Conservation (phyloP, 352 stramenopile genomes). For the Pythium apleroticum region DNA sequence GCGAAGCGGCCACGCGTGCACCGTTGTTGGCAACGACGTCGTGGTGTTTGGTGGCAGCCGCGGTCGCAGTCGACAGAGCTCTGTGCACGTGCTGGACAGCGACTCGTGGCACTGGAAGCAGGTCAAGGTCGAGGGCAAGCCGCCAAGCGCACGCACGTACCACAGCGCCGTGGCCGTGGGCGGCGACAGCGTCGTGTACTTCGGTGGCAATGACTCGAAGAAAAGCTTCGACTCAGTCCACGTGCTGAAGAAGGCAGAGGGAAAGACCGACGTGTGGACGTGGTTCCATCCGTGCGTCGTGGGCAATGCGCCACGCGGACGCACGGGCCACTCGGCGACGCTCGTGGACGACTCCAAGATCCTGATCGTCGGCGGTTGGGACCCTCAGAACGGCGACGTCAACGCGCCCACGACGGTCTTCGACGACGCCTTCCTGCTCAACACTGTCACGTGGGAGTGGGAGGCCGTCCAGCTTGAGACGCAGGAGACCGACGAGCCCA, state of each 20-base stretch:
- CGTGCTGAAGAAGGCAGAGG: conserved; percentile 75
- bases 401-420: conserved; percentile 64
- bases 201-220: conserved; percentile 92
- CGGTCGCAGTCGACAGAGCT: conserved; percentile 70
- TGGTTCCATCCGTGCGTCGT: conserved; percentile 88
- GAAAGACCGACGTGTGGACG: conserved; percentile 49
- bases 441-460: conserved; percentile 92
- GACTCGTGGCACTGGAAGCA: conserved; percentile 90
- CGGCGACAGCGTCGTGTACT: conserved; percentile 84
- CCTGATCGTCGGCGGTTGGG: conserved; percentile 93
- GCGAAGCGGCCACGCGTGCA: conserved; percentile 74
- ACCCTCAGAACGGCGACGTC: conserved; percentile 73
- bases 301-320: conserved; percentile 65
- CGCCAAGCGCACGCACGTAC: conserved; percentile 89
- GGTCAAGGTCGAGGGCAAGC: conserved; percentile 85
- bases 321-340: conserved; percentile 90
- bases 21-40: conserved; percentile 69
- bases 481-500: conserved; percentile 8
- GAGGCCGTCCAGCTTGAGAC: conserved; percentile 45
- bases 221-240: conserved; percentile 92
- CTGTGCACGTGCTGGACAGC: conserved; percentile 73
- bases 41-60: conserved; percentile 79
- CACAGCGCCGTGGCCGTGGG: conserved; percentile 77
- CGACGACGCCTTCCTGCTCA: conserved; percentile 87
- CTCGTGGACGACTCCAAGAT: conserved; percentile 87